Evolutionary conservation across 2,329 filamentous ascomycete species (phyloP).

Genomic region (Epichloe typhina): DNA sequence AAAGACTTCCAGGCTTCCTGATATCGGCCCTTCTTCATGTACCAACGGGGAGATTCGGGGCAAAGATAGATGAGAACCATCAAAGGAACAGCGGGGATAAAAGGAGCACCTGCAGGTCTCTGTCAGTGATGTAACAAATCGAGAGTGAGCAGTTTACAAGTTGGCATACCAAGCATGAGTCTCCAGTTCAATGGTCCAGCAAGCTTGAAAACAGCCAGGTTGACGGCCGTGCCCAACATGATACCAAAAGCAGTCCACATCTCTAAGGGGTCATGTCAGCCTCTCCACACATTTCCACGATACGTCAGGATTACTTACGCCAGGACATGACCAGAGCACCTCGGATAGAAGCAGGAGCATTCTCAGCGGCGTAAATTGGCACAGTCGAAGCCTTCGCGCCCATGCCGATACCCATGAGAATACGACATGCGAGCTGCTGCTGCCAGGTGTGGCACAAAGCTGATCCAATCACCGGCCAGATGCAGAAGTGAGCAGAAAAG

Average conservation of each 20-base stretch:
- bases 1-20: constrained; percentile 45
- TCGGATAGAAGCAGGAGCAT: constrained; percentile 51
- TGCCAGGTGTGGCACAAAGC: constrained; percentile 54
- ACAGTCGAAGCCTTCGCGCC: constrained; percentile 52
- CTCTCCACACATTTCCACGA: too few species aligned
- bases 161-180: constrained; percentile 30
- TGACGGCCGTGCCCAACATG: constrained; percentile 28
- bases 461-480: constrained; percentile 49
- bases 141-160: not conserved
- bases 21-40: constrained; percentile 51
- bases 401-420: constrained; percentile 57
- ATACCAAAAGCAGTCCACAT: constrained; percentile 50
- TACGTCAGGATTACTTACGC: constrained; percentile 21
- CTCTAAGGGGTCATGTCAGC: constrained; percentile 23
- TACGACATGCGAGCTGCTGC: constrained; percentile 52
- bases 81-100: constrained; percentile 43
- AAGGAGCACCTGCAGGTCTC: constrained; percentile 32
- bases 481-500: constrained; percentile 58
- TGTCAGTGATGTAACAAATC: not conserved
- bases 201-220: constrained; percentile 16
- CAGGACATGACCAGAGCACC: constrained; percentile 74
- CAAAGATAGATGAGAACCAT: constrained; percentile 44
- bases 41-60: constrained; percentile 51
- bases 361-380: constrained; percentile 65
- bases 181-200: constrained; percentile 21